Evolutionary conservation across 345 rosid species (phyloP).

Genomic region (Eucalyptus regnans): DNA sequence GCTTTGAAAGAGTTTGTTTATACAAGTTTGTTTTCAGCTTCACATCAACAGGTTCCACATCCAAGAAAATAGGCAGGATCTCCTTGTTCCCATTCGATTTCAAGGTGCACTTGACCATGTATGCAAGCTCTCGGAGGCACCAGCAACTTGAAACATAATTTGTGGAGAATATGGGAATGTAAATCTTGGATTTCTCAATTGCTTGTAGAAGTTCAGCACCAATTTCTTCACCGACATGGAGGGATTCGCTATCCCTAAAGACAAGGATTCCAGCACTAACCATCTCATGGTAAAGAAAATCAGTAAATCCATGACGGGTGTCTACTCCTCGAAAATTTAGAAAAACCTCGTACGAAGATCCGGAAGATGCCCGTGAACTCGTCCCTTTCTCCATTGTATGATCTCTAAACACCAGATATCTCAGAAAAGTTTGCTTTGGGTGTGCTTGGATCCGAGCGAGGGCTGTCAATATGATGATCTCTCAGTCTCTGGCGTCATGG

Average conservation of each 20-base stretch:
- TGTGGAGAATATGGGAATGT: neutral
- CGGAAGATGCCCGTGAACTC: neutral
- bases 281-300: neutral
- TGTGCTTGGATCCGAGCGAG: neutral
- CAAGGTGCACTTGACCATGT: neutral
- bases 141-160: neutral
- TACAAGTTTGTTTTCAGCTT: neutral
- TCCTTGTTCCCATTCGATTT: neutral
- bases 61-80: neutral
- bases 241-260: neutral
- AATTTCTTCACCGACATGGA: neutral
- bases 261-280: neutral
- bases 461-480: neutral
- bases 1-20: rapidly evolving
- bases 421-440: neutral
- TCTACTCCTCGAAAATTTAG: neutral
- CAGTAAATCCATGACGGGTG: neutral
- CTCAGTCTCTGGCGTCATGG: neutral
- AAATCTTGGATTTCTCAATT: neutral
- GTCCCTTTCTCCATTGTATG: neutral
- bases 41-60: neutral
- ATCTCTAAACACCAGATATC: neutral
- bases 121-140: neutral
- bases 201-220: neutral
- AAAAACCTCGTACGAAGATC: neutral